A percentile compares a stretch with the other conserved stretches of the same genome.
These are phyloP conservation scores for Lentinula edodes DNA, from an alignment of 768 basidiomycete genomes.

Conservation along the genomic window DNA sequence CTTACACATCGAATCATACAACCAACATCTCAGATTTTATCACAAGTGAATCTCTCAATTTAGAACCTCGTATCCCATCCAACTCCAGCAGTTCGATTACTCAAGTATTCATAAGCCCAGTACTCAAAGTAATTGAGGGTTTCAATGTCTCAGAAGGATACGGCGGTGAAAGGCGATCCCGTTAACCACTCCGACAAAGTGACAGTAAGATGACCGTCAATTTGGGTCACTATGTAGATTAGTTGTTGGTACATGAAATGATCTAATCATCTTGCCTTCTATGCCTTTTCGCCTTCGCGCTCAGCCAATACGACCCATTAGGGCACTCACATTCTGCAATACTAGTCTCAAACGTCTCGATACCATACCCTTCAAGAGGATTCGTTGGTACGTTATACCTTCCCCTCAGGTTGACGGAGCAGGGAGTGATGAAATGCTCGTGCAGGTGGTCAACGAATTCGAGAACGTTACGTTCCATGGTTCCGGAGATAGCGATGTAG, in stretches of 20 bases:
- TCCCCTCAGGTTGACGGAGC: slow-evolving; percentile 79
- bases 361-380: slow-evolving; percentile 79
- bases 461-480: slow-evolving; percentile 91
- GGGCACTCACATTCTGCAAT: slow-evolving; percentile 87
- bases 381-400: slow-evolving; percentile 83
- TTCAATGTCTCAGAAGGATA: too few relatives aligned
- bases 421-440: slow-evolving; percentile 87
- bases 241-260: too few relatives aligned
- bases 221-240: too few relatives aligned
- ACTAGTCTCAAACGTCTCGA: slow-evolving; percentile 81
- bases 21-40: too few relatives aligned
- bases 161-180: slow-evolving; percentile 50
- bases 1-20: too few relatives aligned
- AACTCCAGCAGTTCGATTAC: too few relatives aligned
- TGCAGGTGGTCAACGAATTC: slow-evolving; percentile 90
- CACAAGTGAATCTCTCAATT: too few relatives aligned
- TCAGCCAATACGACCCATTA: slow-evolving; percentile 74
- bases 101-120: too few relatives aligned
- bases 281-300: slow-evolving; percentile 9
- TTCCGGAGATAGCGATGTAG: slow-evolving; percentile 86
- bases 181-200: slow-evolving; percentile 97
- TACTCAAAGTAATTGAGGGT: too few relatives aligned
- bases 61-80: too few relatives aligned
- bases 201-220: slow-evolving; percentile 27
- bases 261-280: not conserved